Conservation (phyloP, 306 rosid species). For the Neltuma alba region DNA sequence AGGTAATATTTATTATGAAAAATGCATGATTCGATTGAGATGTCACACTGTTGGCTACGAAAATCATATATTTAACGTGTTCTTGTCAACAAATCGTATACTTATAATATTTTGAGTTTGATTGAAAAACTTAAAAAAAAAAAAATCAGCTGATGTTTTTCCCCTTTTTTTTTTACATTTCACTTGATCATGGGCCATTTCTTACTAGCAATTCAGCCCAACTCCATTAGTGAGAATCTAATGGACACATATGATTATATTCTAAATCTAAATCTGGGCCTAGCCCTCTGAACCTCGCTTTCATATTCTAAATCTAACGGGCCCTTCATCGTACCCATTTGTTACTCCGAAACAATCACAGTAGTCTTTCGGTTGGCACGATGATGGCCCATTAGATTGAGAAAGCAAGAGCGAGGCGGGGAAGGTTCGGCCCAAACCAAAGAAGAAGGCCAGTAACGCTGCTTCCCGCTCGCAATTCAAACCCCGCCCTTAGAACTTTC, state of each 20-base stretch:
- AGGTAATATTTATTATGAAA: not conserved
- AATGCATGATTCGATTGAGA: too few relatives aligned
- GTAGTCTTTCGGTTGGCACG: not conserved
- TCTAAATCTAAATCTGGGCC: too few relatives aligned
- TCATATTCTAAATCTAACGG: not conserved
- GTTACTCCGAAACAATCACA: not conserved
- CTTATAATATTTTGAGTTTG: too few relatives aligned
- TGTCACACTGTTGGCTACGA: too few relatives aligned
- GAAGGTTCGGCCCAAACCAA: slow-evolving; percentile 3
- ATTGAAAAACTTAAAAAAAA: too few relatives aligned
- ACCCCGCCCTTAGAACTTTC: slow-evolving; percentile 44
- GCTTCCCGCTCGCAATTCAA: slow-evolving; percentile 52
- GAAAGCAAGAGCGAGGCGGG: not conserved
- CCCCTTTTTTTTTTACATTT: not conserved
- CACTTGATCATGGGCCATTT: not conserved
- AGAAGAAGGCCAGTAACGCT: not conserved
- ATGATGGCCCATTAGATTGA: not conserved
- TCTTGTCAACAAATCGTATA: too few relatives aligned
- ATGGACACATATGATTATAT: too few relatives aligned
- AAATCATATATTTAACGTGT: too few relatives aligned
- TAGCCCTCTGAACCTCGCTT: too few relatives aligned
- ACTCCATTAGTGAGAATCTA: not conserved
- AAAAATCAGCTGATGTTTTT: too few relatives aligned
- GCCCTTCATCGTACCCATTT: not conserved
- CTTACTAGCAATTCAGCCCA: not conserved